These are phyloP conservation scores for Suillus fuscotomentosus DNA, from an alignment of 768 basidiomycete genomes.

Conservation along the genomic window DNA sequence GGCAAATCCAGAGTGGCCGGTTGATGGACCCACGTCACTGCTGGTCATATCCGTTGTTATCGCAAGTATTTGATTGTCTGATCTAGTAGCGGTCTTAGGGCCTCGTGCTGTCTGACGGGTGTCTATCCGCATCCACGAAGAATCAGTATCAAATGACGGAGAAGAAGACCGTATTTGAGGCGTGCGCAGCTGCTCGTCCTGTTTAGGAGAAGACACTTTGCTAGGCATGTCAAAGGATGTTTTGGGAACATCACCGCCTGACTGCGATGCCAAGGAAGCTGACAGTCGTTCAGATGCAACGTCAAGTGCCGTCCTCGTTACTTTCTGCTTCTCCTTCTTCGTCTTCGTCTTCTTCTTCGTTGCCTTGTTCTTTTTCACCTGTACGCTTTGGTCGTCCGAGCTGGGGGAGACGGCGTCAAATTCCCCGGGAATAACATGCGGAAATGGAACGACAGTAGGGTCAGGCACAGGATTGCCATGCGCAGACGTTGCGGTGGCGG, in stretches of 20 bases:
- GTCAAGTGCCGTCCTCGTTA: conserved; percentile 3
- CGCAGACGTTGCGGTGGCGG: conserved; percentile 9
- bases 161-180: conserved; percentile 21
- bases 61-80: conserved; percentile 9
- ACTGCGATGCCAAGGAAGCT: not conserved
- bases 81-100: conserved; percentile 10
- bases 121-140: conserved; percentile 74
- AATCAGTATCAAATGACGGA: conserved; percentile 45
- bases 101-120: conserved; percentile 29
- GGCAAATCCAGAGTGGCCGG: conserved; percentile 38
- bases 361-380: conserved; percentile 25
- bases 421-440: conserved; percentile 44
- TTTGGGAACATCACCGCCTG: conserved; percentile 18
- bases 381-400: conserved; percentile 8
- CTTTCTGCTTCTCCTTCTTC: conserved; percentile 9
- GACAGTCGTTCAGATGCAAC: conserved; percentile 4
- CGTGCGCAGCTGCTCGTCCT: conserved; percentile 24
- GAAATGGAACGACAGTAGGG: conserved; percentile 34
- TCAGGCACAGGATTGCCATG: conserved; percentile 15
- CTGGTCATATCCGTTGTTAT: conserved; percentile 36
- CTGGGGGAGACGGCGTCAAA: conserved; percentile 31
- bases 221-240: not conserved
- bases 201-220: conserved; percentile 25
- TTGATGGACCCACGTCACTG: conserved; percentile 53
- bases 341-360: conserved; percentile 49